These are phyloP conservation scores for Sclerotinia nivalis DNA, from an alignment of 2,329 filamentous ascomycete species.

Conservation along the genomic window DNA sequence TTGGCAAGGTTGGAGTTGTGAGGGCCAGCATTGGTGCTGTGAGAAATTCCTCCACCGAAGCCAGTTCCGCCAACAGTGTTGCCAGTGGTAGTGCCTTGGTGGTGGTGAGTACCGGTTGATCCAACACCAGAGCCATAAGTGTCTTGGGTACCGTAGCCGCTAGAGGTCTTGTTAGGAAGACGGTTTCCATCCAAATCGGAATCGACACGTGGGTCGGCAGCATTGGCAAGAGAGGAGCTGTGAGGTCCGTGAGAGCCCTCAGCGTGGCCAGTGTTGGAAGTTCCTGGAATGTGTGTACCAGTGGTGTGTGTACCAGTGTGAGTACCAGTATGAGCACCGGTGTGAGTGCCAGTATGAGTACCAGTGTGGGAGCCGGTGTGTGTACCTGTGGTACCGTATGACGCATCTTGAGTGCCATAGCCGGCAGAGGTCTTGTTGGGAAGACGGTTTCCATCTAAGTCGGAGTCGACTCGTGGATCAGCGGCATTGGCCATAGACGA, in stretches of 20 bases:
- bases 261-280: conserved; percentile 11
- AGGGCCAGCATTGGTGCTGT: conserved; percentile 43
- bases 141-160: conserved; percentile 22
- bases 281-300: conserved; percentile 18
- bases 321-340: neutral
- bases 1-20: conserved; percentile 45
- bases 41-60: conserved; percentile 32
- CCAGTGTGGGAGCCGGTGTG: conserved; percentile 41
- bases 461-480: conserved; percentile 43
- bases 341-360: conserved; percentile 3
- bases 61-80: conserved; percentile 23
- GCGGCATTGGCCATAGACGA: conserved; percentile 44
- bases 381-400: conserved; percentile 39
- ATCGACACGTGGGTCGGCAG: conserved; percentile 53
- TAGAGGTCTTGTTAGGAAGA: conserved; percentile 10
- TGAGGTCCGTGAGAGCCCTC: conserved; percentile 12
- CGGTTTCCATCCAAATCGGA: conserved; percentile 46
- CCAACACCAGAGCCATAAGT: conserved; percentile 20
- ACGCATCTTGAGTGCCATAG: neutral
- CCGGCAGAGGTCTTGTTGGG: conserved; percentile 4
- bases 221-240: conserved; percentile 39
- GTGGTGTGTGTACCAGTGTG: conserved; percentile 19
- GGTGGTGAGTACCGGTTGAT: conserved; percentile 20
- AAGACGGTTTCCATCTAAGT: conserved; percentile 50
- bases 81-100: conserved; percentile 14